Percentiles rank a stretch among this genome's conserved stretches.
These are phyloP conservation scores for Cytospora chrysosperma DNA, from an alignment of 2,329 filamentous ascomycete genomes.

Conservation along the genomic window DNA sequence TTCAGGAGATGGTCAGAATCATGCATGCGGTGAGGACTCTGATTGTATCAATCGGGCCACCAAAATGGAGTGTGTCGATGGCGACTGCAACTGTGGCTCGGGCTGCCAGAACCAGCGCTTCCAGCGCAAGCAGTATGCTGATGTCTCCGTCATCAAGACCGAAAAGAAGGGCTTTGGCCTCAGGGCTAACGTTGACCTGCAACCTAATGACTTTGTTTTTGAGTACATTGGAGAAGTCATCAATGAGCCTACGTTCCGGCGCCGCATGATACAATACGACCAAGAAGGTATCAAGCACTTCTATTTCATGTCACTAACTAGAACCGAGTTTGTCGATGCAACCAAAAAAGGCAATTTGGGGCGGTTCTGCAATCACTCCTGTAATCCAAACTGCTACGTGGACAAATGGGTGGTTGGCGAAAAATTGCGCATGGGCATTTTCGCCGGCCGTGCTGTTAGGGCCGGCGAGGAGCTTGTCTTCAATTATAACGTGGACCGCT, in stretches of 20 bases:
- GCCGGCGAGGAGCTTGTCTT: constrained; percentile 95
- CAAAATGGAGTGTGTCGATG: constrained; percentile 89
- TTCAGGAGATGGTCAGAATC: constrained; percentile 64
- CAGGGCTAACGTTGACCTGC: constrained; percentile 73
- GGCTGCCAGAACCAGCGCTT: constrained; percentile 95
- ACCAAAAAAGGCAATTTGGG: constrained; percentile 96
- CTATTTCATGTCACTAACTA: constrained; percentile 99
- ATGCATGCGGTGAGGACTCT: constrained; percentile 91
- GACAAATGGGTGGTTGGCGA: constrained; percentile 99
- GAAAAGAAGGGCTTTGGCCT: constrained; percentile 97
- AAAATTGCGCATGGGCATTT: constrained; percentile 98
- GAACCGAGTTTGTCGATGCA: constrained; percentile 95
- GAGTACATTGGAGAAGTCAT: constrained; percentile 99
- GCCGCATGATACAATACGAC: constrained; percentile 90
- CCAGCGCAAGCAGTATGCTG: constrained; percentile 82
- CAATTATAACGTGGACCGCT: constrained; percentile 99
- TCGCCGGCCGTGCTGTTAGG: constrained; percentile 80
- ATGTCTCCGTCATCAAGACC: constrained; percentile 93
- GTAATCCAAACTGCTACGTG: constrained; percentile 97
- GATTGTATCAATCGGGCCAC: constrained; percentile 98
- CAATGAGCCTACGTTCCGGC: constrained; percentile 84
- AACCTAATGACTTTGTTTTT: constrained; percentile 88
- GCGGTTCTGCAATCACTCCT: constrained; percentile 98
- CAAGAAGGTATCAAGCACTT: constrained; percentile 98
- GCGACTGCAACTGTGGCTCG: constrained; percentile 81